Evolutionary conservation across 192 early-diverging fungal species (phyloP), one percentile per base, ranked within the genome.

Genomic region (Dissophora ornata): DNA sequence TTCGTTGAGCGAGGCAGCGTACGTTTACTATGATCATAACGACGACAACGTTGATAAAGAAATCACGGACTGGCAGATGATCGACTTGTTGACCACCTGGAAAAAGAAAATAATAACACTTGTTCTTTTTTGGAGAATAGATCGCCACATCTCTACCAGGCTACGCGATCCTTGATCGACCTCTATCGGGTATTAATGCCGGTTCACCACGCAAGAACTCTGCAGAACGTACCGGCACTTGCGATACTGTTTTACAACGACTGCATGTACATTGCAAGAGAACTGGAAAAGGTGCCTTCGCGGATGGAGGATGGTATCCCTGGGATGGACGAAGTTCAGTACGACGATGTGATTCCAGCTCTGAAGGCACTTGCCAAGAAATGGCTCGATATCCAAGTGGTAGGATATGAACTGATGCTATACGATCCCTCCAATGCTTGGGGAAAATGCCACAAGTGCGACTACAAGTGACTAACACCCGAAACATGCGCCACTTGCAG

Each of bases 211-310:
- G 79, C 79, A 3, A 80, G 86, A 26, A 65, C 82, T n/a, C 80
- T 89, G 16, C 61, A 80, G 2, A 58, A 79, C n/a, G 67, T 75
- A 22, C 86, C 90, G n/a, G 83, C 87, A 18, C 52, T 84, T 38
- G 48, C 88, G 0, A 81, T 93, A 46, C 57, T 93, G 32, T 90
- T 93, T 54, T 79, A 82, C 42, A 93, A 91, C 30, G 91, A 93
- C 54, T 91, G 89, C 58, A 81, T 84, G 49, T 93, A 89, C 80
- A 67, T 91, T 57, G 79, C 84, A 19, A 22, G 57, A 11, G 81
- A 88, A 55, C 71, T 85, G 18, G 50, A 67, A 22, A 64, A 84
- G 29, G 25, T 69, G 8, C 80, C 83, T 16, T 75, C 81, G 3
- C 45, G 70, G 38, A 81, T 79, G 22, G 62, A 57, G n/a, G 42